These are phyloP conservation scores for Ophiostoma ulmi DNA, from an alignment of 2,329 filamentous ascomycete species.

Conservation along the genomic window DNA sequence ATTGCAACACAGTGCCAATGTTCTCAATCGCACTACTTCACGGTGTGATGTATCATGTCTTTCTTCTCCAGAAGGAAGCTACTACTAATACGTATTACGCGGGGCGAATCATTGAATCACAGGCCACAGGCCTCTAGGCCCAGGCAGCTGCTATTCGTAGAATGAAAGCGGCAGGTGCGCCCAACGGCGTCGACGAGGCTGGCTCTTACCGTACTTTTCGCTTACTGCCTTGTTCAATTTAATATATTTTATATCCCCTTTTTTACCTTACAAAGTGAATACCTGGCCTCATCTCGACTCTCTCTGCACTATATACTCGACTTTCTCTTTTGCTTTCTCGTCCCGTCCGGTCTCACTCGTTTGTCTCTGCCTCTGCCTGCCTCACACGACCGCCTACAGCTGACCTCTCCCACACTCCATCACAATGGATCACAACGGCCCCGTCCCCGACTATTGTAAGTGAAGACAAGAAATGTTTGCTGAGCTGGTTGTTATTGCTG, in stretches of 20 bases:
- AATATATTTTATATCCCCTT: background rate
- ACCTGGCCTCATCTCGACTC: background rate
- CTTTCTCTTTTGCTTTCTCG: background rate
- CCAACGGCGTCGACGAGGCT: background rate
- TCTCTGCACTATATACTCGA: background rate
- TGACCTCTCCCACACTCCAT: background rate
- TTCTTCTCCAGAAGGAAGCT: background rate
- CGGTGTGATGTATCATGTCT: background rate
- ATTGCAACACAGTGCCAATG: background rate
- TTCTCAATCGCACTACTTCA: background rate
- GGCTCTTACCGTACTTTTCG: background rate
- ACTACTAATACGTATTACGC: background rate
- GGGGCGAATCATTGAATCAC: slow-evolving; percentile 6
- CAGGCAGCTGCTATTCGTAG: background rate
- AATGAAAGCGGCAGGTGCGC: background rate
- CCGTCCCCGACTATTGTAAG: slow-evolving; percentile 15
- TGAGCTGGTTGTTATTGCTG: background rate
- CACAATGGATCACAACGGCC: slow-evolving; percentile 11
- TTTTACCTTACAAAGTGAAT: background rate
- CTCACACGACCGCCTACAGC: background rate
- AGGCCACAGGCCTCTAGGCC: background rate
- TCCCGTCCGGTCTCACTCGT: background rate
- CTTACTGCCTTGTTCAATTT: background rate
- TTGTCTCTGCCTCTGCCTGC: background rate
- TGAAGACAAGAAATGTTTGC: background rate